Evolutionary conservation across 2,329 filamentous ascomycete genomes (phyloP), one percentile per base, ranked within the genome.

Genomic region (Sclerotinia glacialis): DNA sequence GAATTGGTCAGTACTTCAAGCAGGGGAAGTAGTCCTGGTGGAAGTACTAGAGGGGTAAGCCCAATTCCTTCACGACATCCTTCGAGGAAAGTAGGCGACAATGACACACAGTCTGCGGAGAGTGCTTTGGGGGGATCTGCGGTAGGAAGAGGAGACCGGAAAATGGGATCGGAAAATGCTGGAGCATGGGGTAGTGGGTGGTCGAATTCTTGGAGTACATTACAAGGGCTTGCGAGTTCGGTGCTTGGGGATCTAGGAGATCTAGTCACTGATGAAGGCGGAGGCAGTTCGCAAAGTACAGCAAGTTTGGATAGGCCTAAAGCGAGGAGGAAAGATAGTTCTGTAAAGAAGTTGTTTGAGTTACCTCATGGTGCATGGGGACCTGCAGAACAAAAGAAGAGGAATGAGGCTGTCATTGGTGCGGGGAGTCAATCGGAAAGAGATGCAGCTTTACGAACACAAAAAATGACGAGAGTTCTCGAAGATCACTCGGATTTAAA

Each of bases 401-500:
- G 69, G 65, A 69, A 65, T 40, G 71, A 72, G 66, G 69, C 67
- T 16, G 70, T 68, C 26, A 83, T 87, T 60, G 85, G 82, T 0
- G 80, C 81, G 16, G 86, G 85, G 11, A 84, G 83, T 50, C 75
- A 81, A 34, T 81, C 79, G 4, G 80, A 85, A 67, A 80, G 85
- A 65, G 82, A 87, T 46, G 80, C 83, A 12, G 81, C 81, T 37
- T 75, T 88, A 60, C 85, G 80, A 70, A 83, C 84, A 23, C 83
- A 82, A 67, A 84, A 82, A 73, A 86, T 80, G 52, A 85, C 83
- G 31, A 86, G 84, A 69, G 80, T 89, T 4, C 74, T 89, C 53
- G 85, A 89, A 73, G 86, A 84, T 65, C 82, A 87, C 64, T 83
- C 86, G 54, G 84, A 84, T 21, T 83, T 85, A 46, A 86, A 86